These are phyloP conservation scores for Podosphaera xanthii DNA, from an alignment of 2,329 filamentous ascomycete genomes.

Conservation along the genomic window DNA sequence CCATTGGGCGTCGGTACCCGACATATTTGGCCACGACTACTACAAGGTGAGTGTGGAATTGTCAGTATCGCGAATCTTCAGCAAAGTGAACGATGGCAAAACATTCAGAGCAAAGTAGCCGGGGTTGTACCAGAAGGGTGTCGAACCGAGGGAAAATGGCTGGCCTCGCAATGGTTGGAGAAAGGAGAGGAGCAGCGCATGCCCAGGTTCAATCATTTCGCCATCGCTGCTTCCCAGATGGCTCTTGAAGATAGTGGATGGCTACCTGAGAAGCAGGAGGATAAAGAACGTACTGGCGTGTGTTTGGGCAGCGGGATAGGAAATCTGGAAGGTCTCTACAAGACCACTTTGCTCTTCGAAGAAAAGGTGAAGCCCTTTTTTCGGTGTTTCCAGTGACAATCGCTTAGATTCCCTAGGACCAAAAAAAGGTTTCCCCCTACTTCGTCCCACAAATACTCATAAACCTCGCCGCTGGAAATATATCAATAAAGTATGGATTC, in stretches of 20 bases:
- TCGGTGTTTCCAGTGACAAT: background rate
- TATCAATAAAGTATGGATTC: constrained; percentile 81
- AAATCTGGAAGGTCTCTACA: constrained; percentile 75
- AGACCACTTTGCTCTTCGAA: constrained; percentile 56
- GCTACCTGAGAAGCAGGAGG: constrained; percentile 25
- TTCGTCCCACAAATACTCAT: constrained; percentile 87
- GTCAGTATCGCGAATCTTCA: constrained; percentile 41
- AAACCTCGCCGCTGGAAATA: constrained; percentile 83
- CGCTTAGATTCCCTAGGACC: constrained; percentile 35
- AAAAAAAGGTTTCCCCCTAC: constrained; percentile 75
- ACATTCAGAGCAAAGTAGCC: constrained; percentile 65
- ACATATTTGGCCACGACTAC: constrained; percentile 57
- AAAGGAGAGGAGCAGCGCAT: constrained; percentile 45
- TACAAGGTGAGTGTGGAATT: constrained; percentile 63
- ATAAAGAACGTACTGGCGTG: constrained; percentile 62
- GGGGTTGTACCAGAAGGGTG: constrained; percentile 48
- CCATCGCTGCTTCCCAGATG: constrained; percentile 66
- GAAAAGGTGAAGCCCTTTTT: constrained; percentile 30
- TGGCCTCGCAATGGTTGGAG: constrained; percentile 29
- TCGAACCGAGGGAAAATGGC: constrained; percentile 24
- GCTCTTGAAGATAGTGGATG: constrained; percentile 66
- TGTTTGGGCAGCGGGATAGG: constrained; percentile 91
- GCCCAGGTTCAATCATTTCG: constrained; percentile 83
- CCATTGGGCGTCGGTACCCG: constrained; percentile 62
- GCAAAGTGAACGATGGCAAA: constrained; percentile 28